phyloP scores from a whole-genome alignment of 225 moss, liverwort and hornwort genomes.

The Physcomitrium patens region DNA sequence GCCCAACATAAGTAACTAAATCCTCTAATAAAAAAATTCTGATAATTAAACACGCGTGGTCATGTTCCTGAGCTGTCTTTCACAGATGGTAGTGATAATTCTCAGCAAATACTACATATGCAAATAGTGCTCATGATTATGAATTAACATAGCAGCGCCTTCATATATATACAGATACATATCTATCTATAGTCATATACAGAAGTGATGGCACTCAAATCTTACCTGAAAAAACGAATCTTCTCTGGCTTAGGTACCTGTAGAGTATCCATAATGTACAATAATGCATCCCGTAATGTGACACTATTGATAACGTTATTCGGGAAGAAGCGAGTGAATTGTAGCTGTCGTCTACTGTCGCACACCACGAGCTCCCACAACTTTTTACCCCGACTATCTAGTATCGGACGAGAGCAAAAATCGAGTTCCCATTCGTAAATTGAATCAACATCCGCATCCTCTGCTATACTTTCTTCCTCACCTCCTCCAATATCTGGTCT shows the following conservation, averaged over 20 bases:
- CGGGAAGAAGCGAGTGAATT: constrained; percentile 84
- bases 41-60: not conserved
- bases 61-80: not conserved
- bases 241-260: constrained; percentile 91
- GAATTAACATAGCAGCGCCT: not conserved
- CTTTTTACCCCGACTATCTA: constrained; percentile 92
- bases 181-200: no score
- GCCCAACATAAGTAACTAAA: constrained; percentile 24
- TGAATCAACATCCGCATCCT: constrained; percentile 71
- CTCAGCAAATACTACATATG: not conserved
- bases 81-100: not conserved
- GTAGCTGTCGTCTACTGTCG: constrained; percentile 83
- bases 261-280: constrained; percentile 84
- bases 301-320: constrained; percentile 97
- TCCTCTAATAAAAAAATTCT: not conserved
- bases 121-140: not conserved
- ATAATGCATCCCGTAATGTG: constrained; percentile 82
- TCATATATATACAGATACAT: no score
- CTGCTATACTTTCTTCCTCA: constrained; percentile 78
- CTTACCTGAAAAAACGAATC: constrained; percentile 91
- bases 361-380: constrained; percentile 97
- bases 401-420: constrained; percentile 91
- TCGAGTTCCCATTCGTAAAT: constrained; percentile 97
- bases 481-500: constrained; percentile 76
- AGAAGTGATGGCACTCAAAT: not conserved